Evolutionary conservation across 768 basidiomycete species (phyloP), one percentile per base, ranked within the genome.

Genomic region (Harrya chromipes): DNA sequence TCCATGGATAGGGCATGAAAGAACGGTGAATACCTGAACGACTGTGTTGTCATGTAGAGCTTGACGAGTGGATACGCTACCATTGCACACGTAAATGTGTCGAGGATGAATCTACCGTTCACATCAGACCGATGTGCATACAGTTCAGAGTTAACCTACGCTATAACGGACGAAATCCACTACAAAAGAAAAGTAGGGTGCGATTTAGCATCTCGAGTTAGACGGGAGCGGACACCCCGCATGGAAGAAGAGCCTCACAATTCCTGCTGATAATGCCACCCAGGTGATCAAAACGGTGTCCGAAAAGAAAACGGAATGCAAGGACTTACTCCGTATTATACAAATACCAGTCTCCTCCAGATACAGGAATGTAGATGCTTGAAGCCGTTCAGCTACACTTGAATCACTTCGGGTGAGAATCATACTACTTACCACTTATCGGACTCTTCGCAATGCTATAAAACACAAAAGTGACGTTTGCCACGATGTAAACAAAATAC

Each of bases 1-100:
- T 56, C 55, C 31, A 19, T 24, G 16, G 42, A 8, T 5, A 56
- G 55, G 17, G 41, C 4, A 16, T 2, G 23, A 13, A 53, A 13
- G 7, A 58, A 43, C 3, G 12, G 9, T 13, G 55, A 52, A 6
- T 26, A 20, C 1, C 37, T 42, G 2, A 52, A 45, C 35, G 1
- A 1, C 4, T 14, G 42, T 7, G 33, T 35, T 14, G 21, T 20
- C n/a, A 26, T 43, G 4, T 20, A 39, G 29, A 42, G 33, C n/a
- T 35, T 53, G 11, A 8, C 1, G 26, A 57, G 40, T 9, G 55
- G 42, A 39, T 16, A 19, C 11, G 19, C 23, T 11, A 41, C 34
- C 34, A 57, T 38, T 7, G 31, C 4, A 24, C 34, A 43, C 12
- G 46, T 23, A 27, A 31, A 1, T 2, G 2, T n/a, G 14, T 56